Evolutionary conservation across 768 basidiomycete species (phyloP).

Genomic region (Cyclocybe aegerita): DNA sequence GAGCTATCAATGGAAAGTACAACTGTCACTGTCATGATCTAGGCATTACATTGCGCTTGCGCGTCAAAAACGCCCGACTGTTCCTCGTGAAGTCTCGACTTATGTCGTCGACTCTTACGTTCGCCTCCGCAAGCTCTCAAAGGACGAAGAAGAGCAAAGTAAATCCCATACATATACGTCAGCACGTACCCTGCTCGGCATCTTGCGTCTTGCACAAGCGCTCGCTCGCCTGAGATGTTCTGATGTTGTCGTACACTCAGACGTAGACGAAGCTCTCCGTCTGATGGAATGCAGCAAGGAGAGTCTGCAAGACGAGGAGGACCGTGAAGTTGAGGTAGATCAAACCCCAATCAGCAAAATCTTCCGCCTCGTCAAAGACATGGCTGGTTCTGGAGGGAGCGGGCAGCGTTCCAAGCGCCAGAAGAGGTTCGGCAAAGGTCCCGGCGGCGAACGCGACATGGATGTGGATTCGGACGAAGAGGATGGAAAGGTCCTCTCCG

Average conservation of each 20-base stretch:
- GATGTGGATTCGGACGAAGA: slow-evolving; percentile 70
- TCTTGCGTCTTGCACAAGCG: slow-evolving; percentile 92
- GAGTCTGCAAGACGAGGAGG: slow-evolving; percentile 79
- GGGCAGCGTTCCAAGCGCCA: slow-evolving; percentile 33
- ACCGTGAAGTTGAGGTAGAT: slow-evolving; percentile 69
- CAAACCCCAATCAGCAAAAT: slow-evolving; percentile 81
- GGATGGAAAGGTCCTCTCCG: slow-evolving; percentile 70
- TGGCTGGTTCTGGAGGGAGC: slow-evolving; percentile 50
- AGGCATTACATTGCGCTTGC: slow-evolving; percentile 96
- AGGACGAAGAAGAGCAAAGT: slow-evolving; percentile 85
- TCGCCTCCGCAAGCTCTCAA: slow-evolving; percentile 87
- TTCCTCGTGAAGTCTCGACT: slow-evolving; percentile 83
- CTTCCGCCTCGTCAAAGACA: slow-evolving; percentile 87
- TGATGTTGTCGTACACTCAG: slow-evolving; percentile 74
- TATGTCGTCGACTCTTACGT: slow-evolving; percentile 97
- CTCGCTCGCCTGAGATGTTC: slow-evolving; percentile 89
- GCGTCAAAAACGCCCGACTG: slow-evolving; percentile 84
- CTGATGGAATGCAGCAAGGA: slow-evolving; percentile 98
- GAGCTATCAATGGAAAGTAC: neutral
- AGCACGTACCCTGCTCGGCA: slow-evolving; percentile 91
- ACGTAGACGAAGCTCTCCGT: slow-evolving; percentile 95
- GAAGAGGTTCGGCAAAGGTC: slow-evolving; percentile 65
- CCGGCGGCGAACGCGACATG: slow-evolving; percentile 69
- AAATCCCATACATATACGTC: slow-evolving; percentile 95
- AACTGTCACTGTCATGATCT: slow-evolving; percentile 9